Conservation (phyloP, 805 yeast species). For the Alloascoidea hylecoeti region DNA sequence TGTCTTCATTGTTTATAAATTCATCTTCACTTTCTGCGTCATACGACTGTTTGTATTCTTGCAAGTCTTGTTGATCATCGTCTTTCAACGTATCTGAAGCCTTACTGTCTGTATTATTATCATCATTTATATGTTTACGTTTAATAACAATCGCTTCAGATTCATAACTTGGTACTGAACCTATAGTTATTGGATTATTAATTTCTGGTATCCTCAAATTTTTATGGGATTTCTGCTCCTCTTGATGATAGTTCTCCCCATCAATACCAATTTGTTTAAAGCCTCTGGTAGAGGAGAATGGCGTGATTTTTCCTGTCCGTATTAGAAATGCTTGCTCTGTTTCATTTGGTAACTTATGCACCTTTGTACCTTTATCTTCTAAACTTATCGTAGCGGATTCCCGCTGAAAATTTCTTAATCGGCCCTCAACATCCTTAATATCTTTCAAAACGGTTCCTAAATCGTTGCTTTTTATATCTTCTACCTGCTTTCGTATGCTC, state of each 20-base stretch:
- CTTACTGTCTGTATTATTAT: constrained; percentile 4
- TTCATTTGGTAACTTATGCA: constrained; percentile 48
- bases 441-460: constrained; percentile 42
- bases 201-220: constrained; percentile 37
- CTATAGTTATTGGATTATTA: constrained; percentile 8
- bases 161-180: constrained; percentile 7
- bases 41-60: constrained; percentile 10
- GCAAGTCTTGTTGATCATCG: constrained; percentile 8
- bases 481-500: constrained; percentile 37
- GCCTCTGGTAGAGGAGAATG: constrained; percentile 63
- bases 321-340: constrained; percentile 66
- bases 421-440: constrained; percentile 40
- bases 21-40: constrained; percentile 12
- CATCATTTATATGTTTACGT: constrained; percentile 2
- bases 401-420: constrained; percentile 22
- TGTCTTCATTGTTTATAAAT: constrained; percentile 13
- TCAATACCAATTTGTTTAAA: constrained; percentile 30
- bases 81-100: constrained; percentile 5
- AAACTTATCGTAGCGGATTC: constrained; percentile 6
- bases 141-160: constrained; percentile 6
- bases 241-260: constrained; percentile 10
- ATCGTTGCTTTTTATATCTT: constrained; percentile 32
- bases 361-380: constrained; percentile 8
- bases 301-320: constrained; percentile 87
- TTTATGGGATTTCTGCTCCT: constrained; percentile 21